Percentiles rank a stretch among this genome's conserved stretches.
These are phyloP conservation scores for Tolypocladium cylindrosporum DNA, from an alignment of 2,329 filamentous ascomycete species.

Conservation along the genomic window DNA sequence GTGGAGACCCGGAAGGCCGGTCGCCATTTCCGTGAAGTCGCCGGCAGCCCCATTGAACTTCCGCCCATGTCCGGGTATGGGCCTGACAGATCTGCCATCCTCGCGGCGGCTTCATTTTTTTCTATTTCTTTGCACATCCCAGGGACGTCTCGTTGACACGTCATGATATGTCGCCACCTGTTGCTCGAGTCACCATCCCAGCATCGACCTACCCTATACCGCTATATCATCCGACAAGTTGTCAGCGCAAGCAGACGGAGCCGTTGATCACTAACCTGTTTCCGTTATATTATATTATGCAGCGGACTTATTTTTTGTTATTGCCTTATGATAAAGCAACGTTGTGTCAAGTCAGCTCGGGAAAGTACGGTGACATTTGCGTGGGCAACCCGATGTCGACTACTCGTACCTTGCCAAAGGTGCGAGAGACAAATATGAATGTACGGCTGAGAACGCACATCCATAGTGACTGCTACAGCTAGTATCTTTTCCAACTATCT, in stretches of 20 bases:
- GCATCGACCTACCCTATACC: neutral
- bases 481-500: too few species aligned
- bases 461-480: too few species aligned
- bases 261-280: too few species aligned
- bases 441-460: too few species aligned
- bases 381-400: too few species aligned
- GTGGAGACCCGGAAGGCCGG: neutral
- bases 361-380: too few species aligned
- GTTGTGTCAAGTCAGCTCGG: too few species aligned
- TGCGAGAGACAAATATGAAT: too few species aligned
- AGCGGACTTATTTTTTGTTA: too few species aligned
- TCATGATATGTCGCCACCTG: neutral
- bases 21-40: neutral
- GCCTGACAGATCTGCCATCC: too few species aligned
- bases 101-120: neutral
- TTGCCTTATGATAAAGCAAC: too few species aligned
- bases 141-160: neutral
- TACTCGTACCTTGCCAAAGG: too few species aligned
- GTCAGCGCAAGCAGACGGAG: neutral
- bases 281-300: neutral
- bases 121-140: neutral
- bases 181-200: neutral
- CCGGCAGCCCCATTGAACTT: neutral
- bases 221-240: neutral
- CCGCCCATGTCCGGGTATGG: neutral